Conservation (phyloP, 1,139 yeast species). For the Nakaseomyces nivariensis region DNA sequence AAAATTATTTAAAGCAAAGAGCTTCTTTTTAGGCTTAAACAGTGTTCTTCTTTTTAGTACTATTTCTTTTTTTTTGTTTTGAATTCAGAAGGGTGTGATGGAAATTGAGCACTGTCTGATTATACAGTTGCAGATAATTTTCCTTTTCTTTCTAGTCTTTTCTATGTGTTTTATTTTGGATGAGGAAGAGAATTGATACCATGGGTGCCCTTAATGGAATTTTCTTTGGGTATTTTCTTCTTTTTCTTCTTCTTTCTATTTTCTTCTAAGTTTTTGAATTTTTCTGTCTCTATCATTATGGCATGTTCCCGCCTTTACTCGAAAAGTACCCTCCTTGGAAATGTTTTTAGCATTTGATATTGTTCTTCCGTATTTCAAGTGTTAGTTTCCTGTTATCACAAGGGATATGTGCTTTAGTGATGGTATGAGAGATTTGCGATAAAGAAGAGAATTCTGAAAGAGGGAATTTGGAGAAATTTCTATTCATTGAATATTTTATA, state of each 20-base stretch:
- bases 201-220: background rate
- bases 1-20: background rate
- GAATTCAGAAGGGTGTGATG: background rate
- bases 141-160: background rate
- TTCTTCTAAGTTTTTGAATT: too few species aligned
- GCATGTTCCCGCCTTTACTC: background rate
- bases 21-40: background rate
- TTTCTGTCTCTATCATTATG: background rate
- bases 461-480: background rate
- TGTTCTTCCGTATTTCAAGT: background rate
- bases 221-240: background rate
- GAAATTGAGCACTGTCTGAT: background rate
- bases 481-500: background rate
- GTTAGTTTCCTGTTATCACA: background rate
- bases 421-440: too few species aligned
- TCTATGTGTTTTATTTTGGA: background rate
- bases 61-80: background rate
- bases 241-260: background rate
- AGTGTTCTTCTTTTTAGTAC: too few species aligned
- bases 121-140: background rate
- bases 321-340: constrained; percentile 1
- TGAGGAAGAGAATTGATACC: background rate
- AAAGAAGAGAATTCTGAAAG: too few species aligned
- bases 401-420: background rate
- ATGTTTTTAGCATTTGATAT: background rate